phyloP scores from a whole-genome alignment of 2,329 filamentous ascomycete genomes.

The Neonectria punicea region DNA sequence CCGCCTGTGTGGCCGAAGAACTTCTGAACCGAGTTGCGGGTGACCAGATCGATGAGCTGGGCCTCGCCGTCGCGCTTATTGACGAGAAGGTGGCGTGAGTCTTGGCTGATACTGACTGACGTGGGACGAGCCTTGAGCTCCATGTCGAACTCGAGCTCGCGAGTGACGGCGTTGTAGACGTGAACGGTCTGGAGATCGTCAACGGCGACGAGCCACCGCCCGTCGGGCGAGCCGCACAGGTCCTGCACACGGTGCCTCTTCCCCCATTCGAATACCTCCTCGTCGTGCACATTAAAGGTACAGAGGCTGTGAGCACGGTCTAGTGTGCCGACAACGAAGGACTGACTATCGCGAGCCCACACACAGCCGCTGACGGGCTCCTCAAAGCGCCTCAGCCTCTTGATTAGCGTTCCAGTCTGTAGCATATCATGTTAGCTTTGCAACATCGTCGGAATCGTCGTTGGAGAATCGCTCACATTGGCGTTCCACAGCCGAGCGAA shows the following conservation, averaged over 20 bases:
- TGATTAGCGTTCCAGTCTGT: slow-evolving; percentile 71
- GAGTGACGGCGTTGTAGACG: slow-evolving; percentile 83
- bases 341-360: slow-evolving; percentile 83
- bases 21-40: slow-evolving; percentile 75
- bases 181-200: slow-evolving; percentile 77
- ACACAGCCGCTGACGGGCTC: slow-evolving; percentile 89
- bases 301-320: slow-evolving; percentile 74
- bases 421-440: slow-evolving; percentile 33
- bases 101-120: slow-evolving; percentile 82
- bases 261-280: slow-evolving; percentile 72
- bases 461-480: slow-evolving; percentile 60
- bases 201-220: slow-evolving; percentile 81
- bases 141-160: slow-evolving; percentile 80
- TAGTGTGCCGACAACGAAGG: slow-evolving; percentile 83
- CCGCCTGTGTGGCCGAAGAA: slow-evolving; percentile 82
- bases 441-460: not conserved
- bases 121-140: slow-evolving; percentile 74
- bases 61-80: slow-evolving; percentile 83
- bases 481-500: slow-evolving; percentile 81
- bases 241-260: slow-evolving; percentile 83
- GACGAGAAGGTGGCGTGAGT: slow-evolving; percentile 84
- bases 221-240: slow-evolving; percentile 83
- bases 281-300: slow-evolving; percentile 75
- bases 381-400: slow-evolving; percentile 75
- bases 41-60: slow-evolving; percentile 80